Evolutionary conservation across 1,284 basidiomycete genomes (phyloP), one percentile per base, ranked within the genome.

Genomic region (Puccinia triticina): DNA sequence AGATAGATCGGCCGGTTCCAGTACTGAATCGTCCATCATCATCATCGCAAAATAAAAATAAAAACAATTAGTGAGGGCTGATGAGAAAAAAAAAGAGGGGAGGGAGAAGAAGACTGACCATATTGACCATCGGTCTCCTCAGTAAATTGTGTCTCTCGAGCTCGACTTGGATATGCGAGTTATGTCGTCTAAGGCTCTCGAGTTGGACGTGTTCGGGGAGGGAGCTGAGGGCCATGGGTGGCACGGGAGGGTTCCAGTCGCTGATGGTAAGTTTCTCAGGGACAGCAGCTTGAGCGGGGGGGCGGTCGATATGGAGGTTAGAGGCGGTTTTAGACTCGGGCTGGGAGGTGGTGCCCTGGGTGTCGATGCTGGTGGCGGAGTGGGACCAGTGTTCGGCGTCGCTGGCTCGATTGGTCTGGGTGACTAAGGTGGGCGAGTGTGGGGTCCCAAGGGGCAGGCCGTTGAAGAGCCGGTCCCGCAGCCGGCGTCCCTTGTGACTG

Each of bases 181-280:
- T 92, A 86, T 97, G 94, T 86, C 91, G 92, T 86, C 91, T 90
- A 61, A 98, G 87, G 26, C 93, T 92, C 72, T 97, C 95, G 82
- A 96, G 88, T 87, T 99, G 96, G 5, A 91, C 89, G 88, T 98
- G 95, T 87, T 98, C 96, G 84, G 94, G 92, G 72, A 98, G 91
- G n/a, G 89, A 89, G 85, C 94, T 96, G 2, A 93, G 89, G 53
- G 95, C 91, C 29, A 91, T 91, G 2, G 96, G 93, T 0, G 93
- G 91, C 84, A 92, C 89, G 0, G 96, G 96, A 2, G 93, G 90
- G 86, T 94, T 94, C 97, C 97, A 99, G 77, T 99, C 97, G 86
- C 93, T 93, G 87, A 99, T 91, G 32, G 64, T 67, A 29, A 69
- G 85, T 90, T 90, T n/a, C 91, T 91, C 85, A 92, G 90, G 85